Percentiles rank a stretch among this genome's conserved stretches.
Conservation (phyloP, 179 eudicot genomes). For the Nepenthes alata region DNA sequence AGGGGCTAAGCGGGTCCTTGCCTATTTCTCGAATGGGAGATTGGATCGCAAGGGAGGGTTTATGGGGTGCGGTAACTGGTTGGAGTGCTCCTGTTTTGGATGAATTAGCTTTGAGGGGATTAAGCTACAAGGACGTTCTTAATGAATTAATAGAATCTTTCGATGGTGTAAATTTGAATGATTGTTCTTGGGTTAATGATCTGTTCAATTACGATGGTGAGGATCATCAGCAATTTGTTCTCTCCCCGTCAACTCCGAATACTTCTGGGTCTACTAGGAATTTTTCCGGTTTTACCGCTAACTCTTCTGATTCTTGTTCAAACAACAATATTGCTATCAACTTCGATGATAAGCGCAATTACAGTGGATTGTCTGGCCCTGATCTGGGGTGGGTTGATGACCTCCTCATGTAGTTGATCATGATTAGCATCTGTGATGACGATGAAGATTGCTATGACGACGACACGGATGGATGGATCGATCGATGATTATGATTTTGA, state of each 20-base stretch:
- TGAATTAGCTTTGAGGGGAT: constrained; percentile 6
- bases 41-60: constrained; percentile 14
- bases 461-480: not conserved
- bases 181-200: too few species aligned
- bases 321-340: not conserved
- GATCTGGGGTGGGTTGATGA: constrained; percentile 87
- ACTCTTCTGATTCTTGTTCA: not conserved
- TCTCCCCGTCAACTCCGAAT: constrained; percentile 24
- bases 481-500: too few species aligned
- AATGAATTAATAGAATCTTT: constrained; percentile 40
- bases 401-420: constrained; percentile 30
- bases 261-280: not conserved
- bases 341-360: constrained; percentile 6
- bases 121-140: constrained; percentile 37
- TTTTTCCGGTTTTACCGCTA: not conserved
- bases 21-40: constrained; percentile 22
- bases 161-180: constrained; percentile 29
- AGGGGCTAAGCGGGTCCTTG: constrained; percentile 12
- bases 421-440: not conserved
- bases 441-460: too few species aligned
- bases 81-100: too few species aligned
- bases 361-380: constrained; percentile 28
- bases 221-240: constrained; percentile 21
- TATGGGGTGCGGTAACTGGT: too few species aligned
- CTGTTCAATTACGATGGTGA: too few species aligned